phyloP scores from a whole-genome alignment of 257 asterid genomes.

The Fraxinus americana region DNA sequence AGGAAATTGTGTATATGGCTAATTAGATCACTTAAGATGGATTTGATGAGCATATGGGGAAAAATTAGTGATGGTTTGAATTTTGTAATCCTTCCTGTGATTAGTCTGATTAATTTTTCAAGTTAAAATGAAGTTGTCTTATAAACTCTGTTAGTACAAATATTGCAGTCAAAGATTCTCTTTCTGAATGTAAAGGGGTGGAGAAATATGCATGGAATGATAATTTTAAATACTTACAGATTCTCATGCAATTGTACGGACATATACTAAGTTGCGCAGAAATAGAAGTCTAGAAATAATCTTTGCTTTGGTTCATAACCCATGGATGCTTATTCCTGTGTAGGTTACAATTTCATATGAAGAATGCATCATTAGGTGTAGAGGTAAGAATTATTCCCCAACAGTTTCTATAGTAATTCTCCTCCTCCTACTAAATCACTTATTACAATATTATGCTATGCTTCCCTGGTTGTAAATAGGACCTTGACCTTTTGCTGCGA shows the following conservation, averaged over 20 bases:
- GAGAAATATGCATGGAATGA: constrained; percentile 2
- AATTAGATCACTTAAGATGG: neutral
- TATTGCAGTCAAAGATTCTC: constrained; percentile 12
- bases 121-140: neutral
- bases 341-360: constrained; percentile 38
- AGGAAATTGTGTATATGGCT: neutral
- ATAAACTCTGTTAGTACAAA: neutral
- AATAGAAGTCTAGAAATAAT: constrained; percentile 3
- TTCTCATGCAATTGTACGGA: constrained; percentile 7
- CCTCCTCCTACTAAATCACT: neutral
- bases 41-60: neutral
- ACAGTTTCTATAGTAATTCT: constrained; percentile 14
- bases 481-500: too few species aligned
- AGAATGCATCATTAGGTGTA: constrained; percentile 31
- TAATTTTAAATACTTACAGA: constrained; percentile 2
- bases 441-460: neutral
- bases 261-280: neutral
- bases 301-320: constrained; percentile 15
- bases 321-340: constrained; percentile 15
- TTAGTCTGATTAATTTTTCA: neutral
- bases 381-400: constrained; percentile 37
- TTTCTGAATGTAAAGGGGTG: constrained; percentile 1
- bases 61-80: neutral
- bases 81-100: constrained; percentile 18
- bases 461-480: constrained; percentile 3